Evolutionary conservation across 148 eudicot genomes (phyloP).

Genomic region (Drosera capensis): DNA sequence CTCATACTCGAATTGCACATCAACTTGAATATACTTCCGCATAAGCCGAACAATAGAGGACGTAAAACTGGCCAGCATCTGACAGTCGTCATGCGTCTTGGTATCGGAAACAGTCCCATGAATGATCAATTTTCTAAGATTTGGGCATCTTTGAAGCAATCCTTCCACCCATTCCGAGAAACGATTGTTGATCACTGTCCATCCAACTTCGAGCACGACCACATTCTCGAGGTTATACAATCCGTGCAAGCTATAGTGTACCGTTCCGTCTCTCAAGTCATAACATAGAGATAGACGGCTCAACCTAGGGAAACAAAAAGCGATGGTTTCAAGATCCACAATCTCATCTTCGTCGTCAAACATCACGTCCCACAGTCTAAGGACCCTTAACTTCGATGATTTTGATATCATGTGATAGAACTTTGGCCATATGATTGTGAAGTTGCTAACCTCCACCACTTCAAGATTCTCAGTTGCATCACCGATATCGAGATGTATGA

Average conservation of each 20-base stretch:
- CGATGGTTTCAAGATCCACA: slow-evolving; percentile 68
- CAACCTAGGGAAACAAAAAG: slow-evolving; percentile 52
- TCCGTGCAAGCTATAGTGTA: slow-evolving; percentile 53
- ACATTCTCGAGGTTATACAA: slow-evolving; percentile 48
- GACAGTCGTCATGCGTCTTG: slow-evolving; percentile 71
- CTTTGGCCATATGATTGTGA: slow-evolving; percentile 79
- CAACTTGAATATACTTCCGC: slow-evolving; percentile 62
- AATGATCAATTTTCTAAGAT: slow-evolving; percentile 55
- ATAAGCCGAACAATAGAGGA: slow-evolving; percentile 58
- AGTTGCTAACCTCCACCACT: slow-evolving; percentile 71
- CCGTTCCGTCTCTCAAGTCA: slow-evolving; percentile 50
- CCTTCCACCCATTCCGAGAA: slow-evolving; percentile 62
- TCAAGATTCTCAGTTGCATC: slow-evolving; percentile 70
- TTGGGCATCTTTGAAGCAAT: slow-evolving; percentile 60
- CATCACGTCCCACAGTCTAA: slow-evolving; percentile 74
- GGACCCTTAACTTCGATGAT: slow-evolving; percentile 59
- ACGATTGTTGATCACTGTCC: slow-evolving; percentile 49
- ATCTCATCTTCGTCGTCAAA: slow-evolving; percentile 78
- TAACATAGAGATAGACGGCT: slow-evolving; percentile 45
- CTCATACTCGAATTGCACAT: slow-evolving; percentile 53
- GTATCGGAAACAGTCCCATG: slow-evolving; percentile 68
- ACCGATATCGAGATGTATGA: slow-evolving; percentile 79
- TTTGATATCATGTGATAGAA: slow-evolving; percentile 66
- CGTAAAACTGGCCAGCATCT: slow-evolving; percentile 51
- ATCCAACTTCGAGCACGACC: slow-evolving; percentile 59